Percentiles rank a stretch among this genome's conserved stretches.
Conservation (phyloP, 192 early-diverging fungal species). For the Oehlia diaphana region DNA sequence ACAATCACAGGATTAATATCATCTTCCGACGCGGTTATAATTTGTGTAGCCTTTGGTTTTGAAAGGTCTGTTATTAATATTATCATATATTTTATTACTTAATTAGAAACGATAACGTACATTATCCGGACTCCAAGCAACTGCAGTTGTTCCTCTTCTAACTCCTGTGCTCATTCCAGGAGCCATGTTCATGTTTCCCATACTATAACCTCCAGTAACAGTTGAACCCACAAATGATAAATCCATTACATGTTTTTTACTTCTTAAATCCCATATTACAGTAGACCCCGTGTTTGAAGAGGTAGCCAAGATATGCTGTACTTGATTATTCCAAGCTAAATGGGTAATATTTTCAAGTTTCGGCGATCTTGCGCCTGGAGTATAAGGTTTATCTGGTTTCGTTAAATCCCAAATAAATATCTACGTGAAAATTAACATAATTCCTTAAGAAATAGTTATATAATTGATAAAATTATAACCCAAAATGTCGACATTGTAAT, state of each 20-base stretch:
- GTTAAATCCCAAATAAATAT: constrained; percentile 95
- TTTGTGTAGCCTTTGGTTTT: constrained; percentile 75
- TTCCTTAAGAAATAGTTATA: not conserved
- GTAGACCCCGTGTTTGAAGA: constrained; percentile 89
- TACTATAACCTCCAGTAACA: constrained; percentile 41
- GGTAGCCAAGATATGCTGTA: constrained; percentile 90
- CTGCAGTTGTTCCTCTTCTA: constrained; percentile 75
- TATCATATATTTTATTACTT: not conserved
- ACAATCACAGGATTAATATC: constrained; percentile 85
- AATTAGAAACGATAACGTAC: constrained; percentile 37
- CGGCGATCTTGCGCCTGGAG: constrained; percentile 81
- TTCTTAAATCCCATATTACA: constrained; percentile 95
- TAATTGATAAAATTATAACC: not conserved
- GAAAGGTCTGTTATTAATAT: not conserved
- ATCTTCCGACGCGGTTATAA: constrained; percentile 91
- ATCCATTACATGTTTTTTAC: constrained; percentile 80
- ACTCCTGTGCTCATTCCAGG: constrained; percentile 48
- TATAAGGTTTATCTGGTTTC: constrained; percentile 84
- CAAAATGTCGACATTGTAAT: not conserved
- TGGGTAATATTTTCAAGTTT: constrained; percentile 87
- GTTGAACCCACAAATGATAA: constrained; percentile 58
- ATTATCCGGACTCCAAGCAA: constrained; percentile 91
- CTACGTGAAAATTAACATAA: constrained; percentile 40
- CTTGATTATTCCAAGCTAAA: constrained; percentile 91
- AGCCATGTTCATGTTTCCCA: constrained; percentile 46